Conservation (phyloP, 768 basidiomycete genomes). For the Rhodosporidiobolus odoratus region DNA sequence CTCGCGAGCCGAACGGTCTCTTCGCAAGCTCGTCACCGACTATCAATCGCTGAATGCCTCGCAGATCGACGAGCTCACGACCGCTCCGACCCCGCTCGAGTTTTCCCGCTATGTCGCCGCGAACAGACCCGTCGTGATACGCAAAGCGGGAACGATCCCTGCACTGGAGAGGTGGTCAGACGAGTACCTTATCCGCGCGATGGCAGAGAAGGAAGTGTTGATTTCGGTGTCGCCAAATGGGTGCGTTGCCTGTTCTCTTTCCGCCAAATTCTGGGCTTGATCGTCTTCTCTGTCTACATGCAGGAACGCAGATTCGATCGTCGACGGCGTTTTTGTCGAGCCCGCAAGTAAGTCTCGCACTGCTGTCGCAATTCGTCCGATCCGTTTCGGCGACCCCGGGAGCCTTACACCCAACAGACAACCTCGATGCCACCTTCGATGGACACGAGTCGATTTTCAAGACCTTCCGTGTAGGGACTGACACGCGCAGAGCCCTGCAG, state of each 20-base stretch:
- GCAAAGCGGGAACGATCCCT: not conserved
- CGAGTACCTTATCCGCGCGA: constrained; percentile 9
- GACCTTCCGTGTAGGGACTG: not conserved
- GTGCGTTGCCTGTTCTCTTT: not conserved
- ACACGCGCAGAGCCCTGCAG: not conserved
- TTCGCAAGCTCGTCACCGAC: constrained; percentile 1
- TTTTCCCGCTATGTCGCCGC: constrained; percentile 22
- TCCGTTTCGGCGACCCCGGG: too few species aligned
- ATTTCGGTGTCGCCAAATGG: constrained; percentile 29
- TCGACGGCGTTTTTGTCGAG: constrained; percentile 34
- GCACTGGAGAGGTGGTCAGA: constrained; percentile 33
- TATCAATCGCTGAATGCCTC: constrained; percentile 30
- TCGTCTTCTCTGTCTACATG: too few species aligned
- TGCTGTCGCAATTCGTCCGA: too few species aligned
- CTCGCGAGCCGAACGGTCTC: not conserved
- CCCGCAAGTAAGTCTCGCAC: constrained; percentile 22
- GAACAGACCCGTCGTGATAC: constrained; percentile 30
- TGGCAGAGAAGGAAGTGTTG: constrained; percentile 13
- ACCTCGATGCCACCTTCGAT: too few species aligned
- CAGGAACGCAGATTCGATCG: constrained; percentile 35
- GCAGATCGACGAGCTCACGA: constrained; percentile 8
- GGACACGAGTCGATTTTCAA: too few species aligned
- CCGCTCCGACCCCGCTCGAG: constrained; percentile 16
- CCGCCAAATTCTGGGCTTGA: too few species aligned
- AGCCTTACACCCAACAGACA: too few species aligned